Evolutionary conservation across 495 filamentous ascomycete genomes (phyloP).

Genomic region (Penicillium taxi): DNA sequence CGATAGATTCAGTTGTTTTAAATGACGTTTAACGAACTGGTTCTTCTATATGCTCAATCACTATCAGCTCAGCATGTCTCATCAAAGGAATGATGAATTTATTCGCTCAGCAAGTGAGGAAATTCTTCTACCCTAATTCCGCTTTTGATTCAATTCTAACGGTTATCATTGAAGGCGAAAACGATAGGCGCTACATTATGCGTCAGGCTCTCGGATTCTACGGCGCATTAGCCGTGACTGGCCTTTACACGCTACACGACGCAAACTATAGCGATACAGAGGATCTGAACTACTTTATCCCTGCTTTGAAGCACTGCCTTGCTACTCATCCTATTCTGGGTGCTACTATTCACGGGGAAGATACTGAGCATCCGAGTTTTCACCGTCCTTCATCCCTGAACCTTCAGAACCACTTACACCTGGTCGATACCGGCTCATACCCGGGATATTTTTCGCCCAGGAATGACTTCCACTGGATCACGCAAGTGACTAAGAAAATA

Average conservation of each 20-base stretch:
- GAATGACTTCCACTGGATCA: not conserved
- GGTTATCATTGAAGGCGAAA: not conserved
- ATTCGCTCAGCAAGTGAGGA: not conserved
- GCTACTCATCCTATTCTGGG: constrained; percentile 1
- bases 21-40: too few species aligned
- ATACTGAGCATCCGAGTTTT: not conserved
- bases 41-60: too few species aligned
- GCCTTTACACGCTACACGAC: constrained; percentile 1
- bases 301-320: constrained; percentile 2
- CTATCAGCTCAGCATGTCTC: too few species aligned
- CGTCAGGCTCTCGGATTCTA: constrained; percentile 1
- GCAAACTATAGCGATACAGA: not conserved
- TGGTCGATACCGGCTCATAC: not conserved
- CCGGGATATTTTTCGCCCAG: not conserved
- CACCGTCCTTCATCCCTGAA: not conserved
- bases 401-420: not conserved
- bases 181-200: not conserved
- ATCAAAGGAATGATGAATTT: too few species aligned
- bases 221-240: not conserved
- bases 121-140: not conserved
- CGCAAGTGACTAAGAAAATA: not conserved
- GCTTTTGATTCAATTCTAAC: not conserved
- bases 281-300: not conserved
- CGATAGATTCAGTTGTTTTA: too few species aligned
- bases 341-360: not conserved